Conservation (phyloP, 257 asterid genomes). For the Orobanche coerulescens region DNA sequence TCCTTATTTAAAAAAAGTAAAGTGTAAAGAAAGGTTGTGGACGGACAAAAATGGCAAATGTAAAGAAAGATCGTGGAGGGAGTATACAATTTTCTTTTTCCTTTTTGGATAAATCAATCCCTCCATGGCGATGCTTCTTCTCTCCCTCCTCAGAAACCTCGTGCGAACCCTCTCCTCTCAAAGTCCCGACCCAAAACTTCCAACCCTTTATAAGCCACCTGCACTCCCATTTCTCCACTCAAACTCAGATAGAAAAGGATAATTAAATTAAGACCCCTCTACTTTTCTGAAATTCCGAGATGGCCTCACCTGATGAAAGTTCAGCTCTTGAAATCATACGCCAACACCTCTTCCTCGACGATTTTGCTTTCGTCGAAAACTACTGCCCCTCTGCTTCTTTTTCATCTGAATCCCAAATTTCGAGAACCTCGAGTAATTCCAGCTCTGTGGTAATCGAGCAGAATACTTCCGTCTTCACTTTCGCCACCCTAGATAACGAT, state of each 20-base stretch:
- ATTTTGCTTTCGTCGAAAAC: slow-evolving; percentile 38
- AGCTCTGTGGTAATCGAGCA: slow-evolving; percentile 17
- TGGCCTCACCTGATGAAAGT: slow-evolving; percentile 44
- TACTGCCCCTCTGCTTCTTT: slow-evolving; percentile 19
- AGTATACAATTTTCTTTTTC: not conserved
- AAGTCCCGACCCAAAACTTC: not conserved
- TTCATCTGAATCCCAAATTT: slow-evolving; percentile 29
- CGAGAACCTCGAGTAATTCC: slow-evolving; percentile 36
- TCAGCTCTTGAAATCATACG: slow-evolving; percentile 66
- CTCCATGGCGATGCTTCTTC: slow-evolving; percentile 26
- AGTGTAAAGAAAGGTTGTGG: too few species aligned
- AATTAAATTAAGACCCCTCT: not conserved
- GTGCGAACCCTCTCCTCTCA: slow-evolving; percentile 25
- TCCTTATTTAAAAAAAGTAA: too few species aligned
- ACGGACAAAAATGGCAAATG: too few species aligned
- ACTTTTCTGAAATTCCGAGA: not conserved
- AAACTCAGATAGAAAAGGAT: not conserved
- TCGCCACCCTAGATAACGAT: not conserved
- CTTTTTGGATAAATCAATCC: not conserved
- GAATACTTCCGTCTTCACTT: not conserved
- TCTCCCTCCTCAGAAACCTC: slow-evolving; percentile 34
- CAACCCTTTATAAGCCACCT: slow-evolving; percentile 30
- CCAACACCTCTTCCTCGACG: slow-evolving; percentile 72
- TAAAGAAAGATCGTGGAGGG: too few species aligned
- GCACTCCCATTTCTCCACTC: slow-evolving; percentile 46